Evolutionary conservation across 345 rosid species (phyloP).

Genomic region (Kandelia obovata): DNA sequence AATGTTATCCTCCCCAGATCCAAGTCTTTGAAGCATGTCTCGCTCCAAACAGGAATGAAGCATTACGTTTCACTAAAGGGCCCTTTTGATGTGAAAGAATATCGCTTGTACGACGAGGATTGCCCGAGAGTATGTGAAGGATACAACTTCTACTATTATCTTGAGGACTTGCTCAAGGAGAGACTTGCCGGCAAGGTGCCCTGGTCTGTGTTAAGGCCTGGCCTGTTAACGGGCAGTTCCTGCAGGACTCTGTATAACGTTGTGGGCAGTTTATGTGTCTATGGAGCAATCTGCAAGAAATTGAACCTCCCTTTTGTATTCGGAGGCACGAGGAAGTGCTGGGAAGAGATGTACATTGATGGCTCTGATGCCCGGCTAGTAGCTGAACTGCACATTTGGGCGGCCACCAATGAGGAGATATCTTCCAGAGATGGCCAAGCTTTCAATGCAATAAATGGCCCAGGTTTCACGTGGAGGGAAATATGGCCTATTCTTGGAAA

Average conservation of each 20-base stretch:
- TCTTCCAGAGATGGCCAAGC: constrained; percentile 47
- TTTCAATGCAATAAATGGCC: constrained; percentile 66
- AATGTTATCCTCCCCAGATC: constrained; percentile 51
- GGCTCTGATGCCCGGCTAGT: constrained; percentile 69
- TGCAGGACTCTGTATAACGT: constrained; percentile 57
- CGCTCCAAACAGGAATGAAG: constrained; percentile 86
- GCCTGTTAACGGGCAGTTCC: constrained; percentile 75
- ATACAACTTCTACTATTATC: constrained; percentile 56
- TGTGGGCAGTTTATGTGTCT: constrained; percentile 73
- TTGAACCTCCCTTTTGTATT: constrained; percentile 72
- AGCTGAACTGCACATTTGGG: constrained; percentile 81
- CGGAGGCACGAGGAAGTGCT: constrained; percentile 76
- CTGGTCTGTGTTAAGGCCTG: constrained; percentile 85
- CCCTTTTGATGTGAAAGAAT: constrained; percentile 16
- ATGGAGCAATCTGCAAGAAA: constrained; percentile 62
- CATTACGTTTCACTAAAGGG: constrained; percentile 56
- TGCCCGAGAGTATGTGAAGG: constrained; percentile 45
- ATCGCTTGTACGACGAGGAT: constrained; percentile 45
- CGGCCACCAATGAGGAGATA: constrained; percentile 47
- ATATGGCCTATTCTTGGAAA: constrained; percentile 61
- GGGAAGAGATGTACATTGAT: constrained; percentile 83
- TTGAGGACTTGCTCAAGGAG: constrained; percentile 72
- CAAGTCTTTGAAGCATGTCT: constrained; percentile 56
- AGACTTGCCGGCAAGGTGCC: constrained; percentile 39
- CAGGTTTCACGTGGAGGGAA: constrained; percentile 77